These are phyloP conservation scores for Syncephalastrum sp. DNA, from an alignment of 371 early-diverging fungal species.

Conservation along the genomic window DNA sequence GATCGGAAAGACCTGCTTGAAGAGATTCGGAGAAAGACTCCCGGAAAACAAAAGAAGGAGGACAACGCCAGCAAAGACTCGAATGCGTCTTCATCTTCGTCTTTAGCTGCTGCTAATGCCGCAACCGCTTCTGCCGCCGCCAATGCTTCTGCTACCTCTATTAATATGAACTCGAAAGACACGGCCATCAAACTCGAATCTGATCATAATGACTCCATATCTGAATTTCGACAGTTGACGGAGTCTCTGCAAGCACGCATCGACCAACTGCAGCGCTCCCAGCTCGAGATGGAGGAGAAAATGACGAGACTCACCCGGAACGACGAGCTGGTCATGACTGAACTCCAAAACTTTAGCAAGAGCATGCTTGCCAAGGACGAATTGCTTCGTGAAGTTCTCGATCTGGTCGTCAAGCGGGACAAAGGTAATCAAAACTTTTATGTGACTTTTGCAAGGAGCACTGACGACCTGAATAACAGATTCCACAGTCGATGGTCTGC, in stretches of 20 bases:
- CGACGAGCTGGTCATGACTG: slow-evolving; percentile 56
- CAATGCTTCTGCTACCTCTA: background rate
- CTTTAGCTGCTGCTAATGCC: slow-evolving; percentile 2
- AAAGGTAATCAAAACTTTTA: slow-evolving; percentile 7
- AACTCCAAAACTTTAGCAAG: slow-evolving; percentile 56
- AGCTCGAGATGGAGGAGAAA: slow-evolving; percentile 27
- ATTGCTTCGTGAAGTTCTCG: slow-evolving; percentile 61
- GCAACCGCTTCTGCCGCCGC: slow-evolving; percentile 1
- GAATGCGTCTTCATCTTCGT: background rate
- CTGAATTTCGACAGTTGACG: slow-evolving; percentile 24
- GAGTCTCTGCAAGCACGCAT: slow-evolving; percentile 47
- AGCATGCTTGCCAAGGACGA: slow-evolving; percentile 64
- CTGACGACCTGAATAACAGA: background rate
- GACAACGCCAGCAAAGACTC: slow-evolving; percentile 9
- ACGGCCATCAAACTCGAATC: no score
- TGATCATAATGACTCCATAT: slow-evolving; percentile 11
- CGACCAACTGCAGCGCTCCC: slow-evolving; percentile 36
- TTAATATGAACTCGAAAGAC: no score
- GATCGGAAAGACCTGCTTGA: slow-evolving; percentile 65
- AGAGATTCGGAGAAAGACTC: slow-evolving; percentile 59
- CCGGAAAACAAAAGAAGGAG: slow-evolving; percentile 37
- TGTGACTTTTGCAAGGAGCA: background rate
- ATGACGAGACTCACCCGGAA: slow-evolving; percentile 47
- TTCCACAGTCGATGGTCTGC: background rate
- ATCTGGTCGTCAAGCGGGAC: slow-evolving; percentile 32